Evolutionary conservation across 2,329 filamentous ascomycete species (phyloP), one percentile per base, ranked within the genome.

Genomic region (Fusarium euwallaceae): DNA sequence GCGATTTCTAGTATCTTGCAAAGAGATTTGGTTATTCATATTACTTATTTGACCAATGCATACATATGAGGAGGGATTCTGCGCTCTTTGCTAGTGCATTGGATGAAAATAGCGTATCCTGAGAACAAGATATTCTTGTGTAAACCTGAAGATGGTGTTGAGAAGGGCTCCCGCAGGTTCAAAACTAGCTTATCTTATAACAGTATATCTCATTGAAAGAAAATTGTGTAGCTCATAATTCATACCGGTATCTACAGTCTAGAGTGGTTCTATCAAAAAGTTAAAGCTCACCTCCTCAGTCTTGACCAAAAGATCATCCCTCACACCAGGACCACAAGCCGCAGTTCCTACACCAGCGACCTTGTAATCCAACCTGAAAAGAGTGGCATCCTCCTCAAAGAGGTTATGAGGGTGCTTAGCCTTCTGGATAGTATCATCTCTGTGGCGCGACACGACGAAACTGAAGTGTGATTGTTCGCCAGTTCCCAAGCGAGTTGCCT

Each of bases 321-420:
- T 81, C 1, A 88, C 86, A 0, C 81, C 85, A 0, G 87, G 86
- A 5, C 87, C 87, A 65, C 87, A 89, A 1, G 87, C 86, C 1
- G 80, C 87, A 0, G 85, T 85, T 1, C 87, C 87, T 0, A 89
- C 85, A 3, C 87, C 87, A 0, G 86, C 84, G n/a, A 88, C 86
- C 70, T 80, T 80, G 1, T 81, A 82, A 71, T 87, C 86, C n/a
- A 88, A 74, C 36, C 85, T 80, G 43, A 88, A 71, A 39, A 86
- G 75, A 6, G 82, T 83, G 0, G 83, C 85, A 64, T 87, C 84
- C 74, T 88, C 85, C 70, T 86, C 85, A 4, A 83, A 83, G 64
- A 94, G 80, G 79, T 94, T 91, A 73, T 89, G 86, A 1, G 92
- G 92, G 79, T 94, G 92, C 51, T 83, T 86, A 4, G 92, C 91